Evolutionary conservation across 495 filamentous ascomycete genomes (phyloP), one percentile per base, ranked within the genome.

Genomic region (Penicillium lagena): DNA sequence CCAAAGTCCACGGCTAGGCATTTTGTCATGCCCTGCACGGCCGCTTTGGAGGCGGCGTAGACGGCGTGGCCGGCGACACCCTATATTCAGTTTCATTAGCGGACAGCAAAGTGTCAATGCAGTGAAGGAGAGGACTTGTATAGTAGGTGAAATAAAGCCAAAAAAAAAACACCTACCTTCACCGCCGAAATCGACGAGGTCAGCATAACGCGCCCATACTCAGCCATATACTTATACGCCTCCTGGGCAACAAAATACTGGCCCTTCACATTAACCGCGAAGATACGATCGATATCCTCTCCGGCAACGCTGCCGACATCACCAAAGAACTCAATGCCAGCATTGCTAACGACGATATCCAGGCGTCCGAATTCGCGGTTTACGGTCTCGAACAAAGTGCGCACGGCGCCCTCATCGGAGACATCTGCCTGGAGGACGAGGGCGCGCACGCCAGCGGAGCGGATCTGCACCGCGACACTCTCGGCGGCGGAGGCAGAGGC

Each of bases 171-270:
- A 35, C 54, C 10, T 33, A 61, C 58, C 51, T 56, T 58, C 6
- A 52, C 52, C 12, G 58, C 60, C 10, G 60, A 63, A 46, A 63
- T 63, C 4, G 58, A 62, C 30, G 60, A 63, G 27, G 56, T 60
- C 45, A 63, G 17, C 43, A 64, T 64, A 13, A 66, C 46, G 1
- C 62, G 43, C 13, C 62, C 62, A 37, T 39, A 43, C 35, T 78
- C 68, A 48, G 67, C 50, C 58, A 81, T 68, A 61, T 84, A 69
- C 64, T 76, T 77, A 61, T 80, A 81, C 7, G 77, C 83, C 64
- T 83, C 75, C 59, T 82, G 78, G 42, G 80, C 82, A 37, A 88
- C 82, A 69, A 80, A 75, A 56, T 77, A 78, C 56, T 79, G 76
- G 29, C 72, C 76, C 41, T 74, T 75, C 29, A 75, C 72, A 63